Evolutionary conservation across 129 eudicot genomes (phyloP), one percentile per base, ranked within the genome.

Genomic region (Glebionis coronaria): DNA sequence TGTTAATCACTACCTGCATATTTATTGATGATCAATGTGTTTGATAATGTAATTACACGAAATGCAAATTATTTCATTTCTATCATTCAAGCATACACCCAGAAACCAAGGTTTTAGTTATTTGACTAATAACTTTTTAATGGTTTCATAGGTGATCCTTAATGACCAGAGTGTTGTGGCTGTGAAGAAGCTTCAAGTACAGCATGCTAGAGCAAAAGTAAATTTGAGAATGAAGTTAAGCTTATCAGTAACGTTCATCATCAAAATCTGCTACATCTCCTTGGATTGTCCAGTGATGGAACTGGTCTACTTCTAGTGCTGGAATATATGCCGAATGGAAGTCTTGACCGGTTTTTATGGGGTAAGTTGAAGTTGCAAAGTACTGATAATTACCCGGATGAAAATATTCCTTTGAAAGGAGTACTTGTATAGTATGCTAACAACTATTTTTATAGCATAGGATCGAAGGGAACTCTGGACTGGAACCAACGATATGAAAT

Each of bases 401-500:
- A 65, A 16, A 3, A 44, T 61, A 14, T 44, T 38, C 27, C 12
- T 21, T 16, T n/a, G 23, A 38, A 45, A 19, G 4, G 20, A 15
- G 0, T 12, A 9, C 10, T 21, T 61, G 40, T 72, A 62, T 50
- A 45, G 38, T 31, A 31, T 31, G 40, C 55, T 46, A 51, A 44
- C 45, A 57, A 35, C 21, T 27, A 45, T 42, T 10, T 47, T 70
- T 5, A 6, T 28, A 63, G 51, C 62, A 61, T 15, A 68, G 96
- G 96, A 60, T 80, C 81, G 71, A 72, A 27, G 46, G 92, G 92
- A 67, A 64, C 49, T 40, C 78, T 88, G 3, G 79, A 74, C 56
- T 85, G 92, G 96, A 81, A 74, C 44, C 89, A 88, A 19, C 73
- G 92, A 47, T n/a, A n/a, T n/a, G n/a, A n/a, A n/a, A n/a, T n/a